Base-by-base conservation (phyloP, 805 yeast genomes). In the Candida sithepensis region DNA sequence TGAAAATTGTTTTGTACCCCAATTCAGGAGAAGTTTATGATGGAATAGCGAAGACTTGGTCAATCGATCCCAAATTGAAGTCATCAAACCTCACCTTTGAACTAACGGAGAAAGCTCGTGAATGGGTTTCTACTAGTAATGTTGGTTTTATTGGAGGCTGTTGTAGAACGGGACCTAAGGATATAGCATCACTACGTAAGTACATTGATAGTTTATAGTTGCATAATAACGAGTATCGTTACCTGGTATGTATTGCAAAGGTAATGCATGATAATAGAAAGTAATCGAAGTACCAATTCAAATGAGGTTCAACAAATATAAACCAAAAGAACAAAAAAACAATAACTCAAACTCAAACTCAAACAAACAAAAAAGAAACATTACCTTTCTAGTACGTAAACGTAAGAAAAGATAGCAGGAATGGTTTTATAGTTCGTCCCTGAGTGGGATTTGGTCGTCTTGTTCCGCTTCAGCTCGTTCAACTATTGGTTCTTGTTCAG, bases 1-100 rank as follows among this genome's bases (percentile, higher is more conserved):
- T 70, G 28, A 78, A 81, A 3, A 57, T 84, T 24, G 61, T 84
- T 3, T 73, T 80, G 2, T 87, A 86, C 61, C 95, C 96, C 9
- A 88, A 88, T 64, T 79, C 87, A 40, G 94, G 94, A 2, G 89
- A 83, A 58, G 61, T 70, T 8, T 84, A 82, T 59, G 81, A 82
- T 55, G 77, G 74, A 28, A 54, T 55, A 7, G 68, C 68, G 10
- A 72, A 76, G 48, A 56, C 48, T 7, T 79, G 84, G 82, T 43
- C 47, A 2, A 36, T 46, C 19, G 61, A 54, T 37, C 51, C 59
- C 6, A 37, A 33, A 20, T 36, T 48, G 41, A 47, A 43, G 19
- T 36, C 47, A 12, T 22, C 39, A 3, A 45, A 49, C 41, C 53
- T 62, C 42, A 63, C 56, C 47, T 44, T 52, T 16, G 51, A 63